These are phyloP conservation scores for Solanum stenotomum DNA, from an alignment of 257 asterid species.

Conservation along the genomic window DNA sequence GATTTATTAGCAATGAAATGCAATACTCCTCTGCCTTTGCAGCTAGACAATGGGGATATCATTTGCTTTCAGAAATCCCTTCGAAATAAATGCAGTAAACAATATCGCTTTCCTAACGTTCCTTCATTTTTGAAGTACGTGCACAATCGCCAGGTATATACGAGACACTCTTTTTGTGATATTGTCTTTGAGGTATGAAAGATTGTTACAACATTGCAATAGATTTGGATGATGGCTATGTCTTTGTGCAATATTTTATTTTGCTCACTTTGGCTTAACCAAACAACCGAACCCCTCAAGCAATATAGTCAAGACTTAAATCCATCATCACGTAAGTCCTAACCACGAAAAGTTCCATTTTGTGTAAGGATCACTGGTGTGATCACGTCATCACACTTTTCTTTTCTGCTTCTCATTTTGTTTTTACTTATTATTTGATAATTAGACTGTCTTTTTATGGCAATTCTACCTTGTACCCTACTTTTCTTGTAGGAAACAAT, in stretches of 20 bases:
- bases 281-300: background rate
- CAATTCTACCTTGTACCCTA: background rate
- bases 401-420: background rate
- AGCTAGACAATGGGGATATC: slow-evolving; percentile 76
- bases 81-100: slow-evolving; percentile 24
- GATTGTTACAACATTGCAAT: background rate
- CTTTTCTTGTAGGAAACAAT: background rate
- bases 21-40: slow-evolving; percentile 1
- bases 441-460: rapidly evolving
- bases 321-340: background rate
- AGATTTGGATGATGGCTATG: background rate
- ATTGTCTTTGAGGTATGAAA: background rate
- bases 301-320: background rate
- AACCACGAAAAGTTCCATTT: background rate
- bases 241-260: background rate
- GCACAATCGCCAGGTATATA: slow-evolving; percentile 55
- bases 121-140: slow-evolving; percentile 65
- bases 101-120: slow-evolving; percentile 48
- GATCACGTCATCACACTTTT: background rate
- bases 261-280: background rate
- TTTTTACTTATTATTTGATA: background rate
- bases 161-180: background rate
- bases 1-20: background rate
- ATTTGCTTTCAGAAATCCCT: slow-evolving; percentile 50
- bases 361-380: background rate